These are phyloP conservation scores for Arthrobotrys sinensis DNA, from an alignment of 2,329 filamentous ascomycete species.

Conservation along the genomic window DNA sequence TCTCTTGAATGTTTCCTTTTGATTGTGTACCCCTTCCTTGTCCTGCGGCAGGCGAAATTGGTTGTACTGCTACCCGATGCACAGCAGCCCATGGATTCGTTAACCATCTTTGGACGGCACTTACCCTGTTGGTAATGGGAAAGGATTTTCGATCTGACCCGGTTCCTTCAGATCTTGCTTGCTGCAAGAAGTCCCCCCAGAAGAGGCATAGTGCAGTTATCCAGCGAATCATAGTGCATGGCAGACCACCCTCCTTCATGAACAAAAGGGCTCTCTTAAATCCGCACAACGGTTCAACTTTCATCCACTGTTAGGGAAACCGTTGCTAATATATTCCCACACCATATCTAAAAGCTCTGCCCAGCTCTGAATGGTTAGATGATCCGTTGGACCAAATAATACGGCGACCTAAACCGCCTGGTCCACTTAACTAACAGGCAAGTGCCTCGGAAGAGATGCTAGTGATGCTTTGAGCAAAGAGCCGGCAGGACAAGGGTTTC, in stretches of 20 bases:
- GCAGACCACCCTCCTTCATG: constrained; percentile 36
- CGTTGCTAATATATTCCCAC: constrained; percentile 56
- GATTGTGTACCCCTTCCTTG: constrained; percentile 30
- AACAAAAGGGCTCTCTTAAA: constrained; percentile 38
- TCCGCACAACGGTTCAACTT: constrained; percentile 58
- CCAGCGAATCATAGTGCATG: constrained; percentile 32
- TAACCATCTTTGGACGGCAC: constrained; percentile 40
- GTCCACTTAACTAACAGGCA: constrained; percentile 36
- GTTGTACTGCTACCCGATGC: constrained; percentile 39
- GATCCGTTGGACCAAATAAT: constrained; percentile 46
- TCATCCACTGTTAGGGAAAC: constrained; percentile 43
- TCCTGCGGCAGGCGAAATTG: constrained; percentile 53
- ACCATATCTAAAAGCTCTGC: constrained; percentile 21
- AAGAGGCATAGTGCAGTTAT: constrained; percentile 26
- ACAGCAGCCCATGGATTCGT: constrained; percentile 37
- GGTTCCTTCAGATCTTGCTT: constrained; percentile 53
- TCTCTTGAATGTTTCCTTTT: constrained; percentile 41
- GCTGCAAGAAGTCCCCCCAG: constrained; percentile 1
- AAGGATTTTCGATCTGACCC: constrained; percentile 55
- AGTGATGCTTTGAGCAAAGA: constrained; percentile 35
- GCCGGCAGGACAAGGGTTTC: constrained; percentile 36
- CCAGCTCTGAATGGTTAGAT: constrained; percentile 39
- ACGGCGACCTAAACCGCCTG: constrained; percentile 52
- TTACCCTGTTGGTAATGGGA: constrained; percentile 39
- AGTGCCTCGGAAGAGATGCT: constrained; percentile 11